Percentiles rank a stretch among this genome's conserved stretches.
phyloP scores from a whole-genome alignment of 495 filamentous ascomycete species.

The Penicillium bialowiezense region DNA sequence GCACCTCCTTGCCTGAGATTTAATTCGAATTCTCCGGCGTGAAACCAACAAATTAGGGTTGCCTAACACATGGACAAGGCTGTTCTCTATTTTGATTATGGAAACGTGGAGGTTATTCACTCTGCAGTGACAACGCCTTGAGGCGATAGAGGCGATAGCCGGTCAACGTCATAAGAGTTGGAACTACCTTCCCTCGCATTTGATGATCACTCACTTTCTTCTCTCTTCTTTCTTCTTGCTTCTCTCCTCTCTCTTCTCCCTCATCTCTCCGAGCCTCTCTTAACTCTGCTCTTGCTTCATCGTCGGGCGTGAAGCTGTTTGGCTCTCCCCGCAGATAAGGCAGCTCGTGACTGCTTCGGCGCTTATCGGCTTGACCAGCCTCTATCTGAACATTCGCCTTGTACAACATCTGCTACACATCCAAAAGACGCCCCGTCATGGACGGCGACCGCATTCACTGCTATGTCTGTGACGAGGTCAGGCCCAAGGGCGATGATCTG shows the following conservation, averaged over 20 bases:
- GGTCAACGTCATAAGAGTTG: conserved; percentile 4
- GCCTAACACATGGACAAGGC: too few species aligned
- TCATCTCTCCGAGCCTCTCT: background rate
- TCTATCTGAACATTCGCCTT: background rate
- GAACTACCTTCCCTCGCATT: background rate
- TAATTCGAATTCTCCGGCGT: background rate
- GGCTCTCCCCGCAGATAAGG: conserved; percentile 4
- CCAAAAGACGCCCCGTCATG: too few species aligned
- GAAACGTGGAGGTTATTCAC: too few species aligned
- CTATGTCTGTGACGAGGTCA: conserved; percentile 75
- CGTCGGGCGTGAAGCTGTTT: too few species aligned
- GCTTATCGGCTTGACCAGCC: conserved; percentile 2
- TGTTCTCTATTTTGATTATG: too few species aligned
- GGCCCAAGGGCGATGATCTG: conserved; percentile 68
- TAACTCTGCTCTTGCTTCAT: too few species aligned
- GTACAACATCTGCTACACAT: conserved; percentile 3
- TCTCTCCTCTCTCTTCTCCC: background rate
- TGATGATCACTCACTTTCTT: background rate
- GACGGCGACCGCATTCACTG: conserved; percentile 73
- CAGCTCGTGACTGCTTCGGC: conserved; percentile 1
- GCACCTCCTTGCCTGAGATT: background rate
- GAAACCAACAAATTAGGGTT: background rate
- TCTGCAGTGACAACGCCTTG: too few species aligned
- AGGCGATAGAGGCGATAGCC: background rate
- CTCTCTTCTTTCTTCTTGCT: background rate